Evolutionary conservation across 305 asterid genomes (phyloP), one percentile per base, ranked within the genome.

Genomic region (Andrographis paniculata): DNA sequence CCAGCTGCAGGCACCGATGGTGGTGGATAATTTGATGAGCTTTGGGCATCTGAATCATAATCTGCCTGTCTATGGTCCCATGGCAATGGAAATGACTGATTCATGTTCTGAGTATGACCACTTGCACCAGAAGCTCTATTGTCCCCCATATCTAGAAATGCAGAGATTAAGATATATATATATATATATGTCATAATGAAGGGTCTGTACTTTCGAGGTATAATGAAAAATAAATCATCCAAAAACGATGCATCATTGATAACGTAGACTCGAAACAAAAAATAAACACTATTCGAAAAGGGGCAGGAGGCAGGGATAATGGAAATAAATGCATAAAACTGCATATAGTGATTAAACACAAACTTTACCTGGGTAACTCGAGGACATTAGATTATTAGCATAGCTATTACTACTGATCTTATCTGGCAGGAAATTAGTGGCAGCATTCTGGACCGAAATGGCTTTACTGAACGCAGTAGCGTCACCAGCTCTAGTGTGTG

Each of bases 351-450:
- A 5, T 13, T 3, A 37, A 14, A 37, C 16, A 37, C 5, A 5
- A 37, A 37, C 17, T 13, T 64, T 77, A 87, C 96, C 95, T 72
- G 52, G 71, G 60, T 57, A 74, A 33, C 74, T 63, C 55, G 92
- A 59, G 43, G 70, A 60, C 12, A 67, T 43, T 18, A 55, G 52
- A 59, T 53, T 64, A 65, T 58, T 68, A 64, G 51, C 69, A 38
- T 24, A 72, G 35, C 68, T 66, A 41, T 60, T 56, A 68, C 65
- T 70, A 63, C 56, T 60, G 31, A 71, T 58, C 58, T 56, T 75
- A 47, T 73, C 74, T 47, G 53, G 71, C 50, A 60, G 65, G 27
- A 54, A 48, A 59, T 65, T 45, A 33, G 48, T 59, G 47, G 63
- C 63, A 55, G 77, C 71, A 56, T 50, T 64, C 51, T 67, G 66